A percentile compares a stretch with the other conserved stretches of the same genome.
phyloP scores from a whole-genome alignment of 1,284 basidiomycete species.

The Ganoderma boninense region DNA sequence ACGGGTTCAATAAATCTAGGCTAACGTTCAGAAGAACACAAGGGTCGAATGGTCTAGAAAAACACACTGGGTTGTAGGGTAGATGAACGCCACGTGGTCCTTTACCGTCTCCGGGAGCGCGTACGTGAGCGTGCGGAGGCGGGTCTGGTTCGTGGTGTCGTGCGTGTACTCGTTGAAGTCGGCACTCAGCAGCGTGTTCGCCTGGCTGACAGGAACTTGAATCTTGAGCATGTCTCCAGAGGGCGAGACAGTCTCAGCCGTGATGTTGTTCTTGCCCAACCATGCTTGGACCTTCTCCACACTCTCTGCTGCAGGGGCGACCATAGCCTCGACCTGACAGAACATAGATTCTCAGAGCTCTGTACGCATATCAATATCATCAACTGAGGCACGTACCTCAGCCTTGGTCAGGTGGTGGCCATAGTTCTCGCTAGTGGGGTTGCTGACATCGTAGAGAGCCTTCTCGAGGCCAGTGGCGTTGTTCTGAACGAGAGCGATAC shows the following conservation, averaged over 20 bases:
- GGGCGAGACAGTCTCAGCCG: conserved; percentile 37
- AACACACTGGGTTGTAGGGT: conserved; percentile 42
- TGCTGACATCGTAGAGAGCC: conserved; percentile 37
- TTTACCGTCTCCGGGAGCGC: conserved; percentile 45
- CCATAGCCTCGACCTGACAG: conserved; percentile 49
- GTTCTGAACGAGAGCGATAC: conserved; percentile 38
- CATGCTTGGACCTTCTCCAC: conserved; percentile 46
- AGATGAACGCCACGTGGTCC: conserved; percentile 45
- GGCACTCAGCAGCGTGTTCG: conserved; percentile 46
- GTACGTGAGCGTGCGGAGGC: conserved; percentile 46
- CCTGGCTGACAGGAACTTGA: conserved; percentile 40
- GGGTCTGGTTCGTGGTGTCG: conserved; percentile 38
- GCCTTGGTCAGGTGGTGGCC: conserved; percentile 32
- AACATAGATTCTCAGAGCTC: conserved; percentile 11
- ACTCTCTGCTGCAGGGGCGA: conserved; percentile 45
- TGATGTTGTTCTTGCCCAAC: conserved; percentile 47
- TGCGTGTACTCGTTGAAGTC: conserved; percentile 46
- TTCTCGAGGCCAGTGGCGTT: conserved; percentile 35
- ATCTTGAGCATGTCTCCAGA: conserved; percentile 36
- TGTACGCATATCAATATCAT: too few species aligned
- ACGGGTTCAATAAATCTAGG: conserved; percentile 26
- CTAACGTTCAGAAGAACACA: neutral
- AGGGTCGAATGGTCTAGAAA: too few species aligned
- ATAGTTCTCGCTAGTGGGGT: conserved; percentile 33
- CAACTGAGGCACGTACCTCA: conserved; percentile 16